Evolutionary conservation across 2,329 filamentous ascomycete genomes (phyloP), one percentile per base, ranked within the genome.

Genomic region (Pestalotiopsis sp.): DNA sequence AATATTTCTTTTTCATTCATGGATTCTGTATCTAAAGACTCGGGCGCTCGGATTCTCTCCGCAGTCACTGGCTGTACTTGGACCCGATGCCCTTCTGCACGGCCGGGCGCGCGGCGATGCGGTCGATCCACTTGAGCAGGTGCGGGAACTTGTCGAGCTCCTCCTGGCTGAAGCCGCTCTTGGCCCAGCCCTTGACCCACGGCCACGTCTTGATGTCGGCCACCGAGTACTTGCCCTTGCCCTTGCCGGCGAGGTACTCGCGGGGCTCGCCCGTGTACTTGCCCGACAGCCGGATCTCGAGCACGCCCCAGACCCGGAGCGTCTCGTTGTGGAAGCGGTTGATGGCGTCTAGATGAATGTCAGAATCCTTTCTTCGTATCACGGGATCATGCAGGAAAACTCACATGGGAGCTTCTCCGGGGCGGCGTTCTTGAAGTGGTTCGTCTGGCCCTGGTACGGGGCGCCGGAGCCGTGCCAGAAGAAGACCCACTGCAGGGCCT

Each of bases 151-250:
- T 71, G 20, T 82, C 75, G 75, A 87, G 80, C 31, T 88, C 84
- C 69, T 87, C 81, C 67, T 83, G 73, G 3, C 78, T 81, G 71
- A 85, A 82, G 0, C 83, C 82, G 38, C 72, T 77, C 59, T 75
- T 73, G 71, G 81, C 78, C 81, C 82, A 86, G 4, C 75, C 77
- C 72, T 81, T 84, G 45, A 86, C 78, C 84, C 83, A 86, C 36
- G 83, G 79, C 83, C 83, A 87, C 1, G 84, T 82, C 69, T 83
- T 84, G 67, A 87, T 86, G 71, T 87, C 85, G 11, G 86, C 84
- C 25, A 87, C 78, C 20, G 79, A 81, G 75, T 87, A 88, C 73
- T 84, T 87, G n/a, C 86, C 86, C 71, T 83, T 83, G 1, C 84
- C 85, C 11, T 82, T 82, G 0, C 86, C 86, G 23, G 84, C 85